A percentile compares a stretch with the other conserved stretches of the same genome.
These are phyloP conservation scores for Raffaelea arxii DNA, from an alignment of 2,329 filamentous ascomycete species.

Conservation along the genomic window DNA sequence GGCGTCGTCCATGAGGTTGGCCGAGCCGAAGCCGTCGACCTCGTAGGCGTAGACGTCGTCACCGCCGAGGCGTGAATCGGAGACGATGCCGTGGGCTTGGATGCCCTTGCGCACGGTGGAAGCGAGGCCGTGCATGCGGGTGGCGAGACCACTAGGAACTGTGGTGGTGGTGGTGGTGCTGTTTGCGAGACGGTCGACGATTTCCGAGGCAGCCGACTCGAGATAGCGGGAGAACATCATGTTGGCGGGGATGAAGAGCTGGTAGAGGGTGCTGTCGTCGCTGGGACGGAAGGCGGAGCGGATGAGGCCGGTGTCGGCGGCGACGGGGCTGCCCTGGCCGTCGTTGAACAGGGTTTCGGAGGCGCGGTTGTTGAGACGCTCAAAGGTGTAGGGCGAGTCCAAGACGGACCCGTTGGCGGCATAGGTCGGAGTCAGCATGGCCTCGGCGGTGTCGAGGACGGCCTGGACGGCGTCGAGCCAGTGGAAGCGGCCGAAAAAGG, in stretches of 20 bases:
- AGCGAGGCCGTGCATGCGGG: slow-evolving; percentile 48
- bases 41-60: slow-evolving; percentile 59
- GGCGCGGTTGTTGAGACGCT: slow-evolving; percentile 58
- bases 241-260: slow-evolving; percentile 84
- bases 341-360: slow-evolving; percentile 73
- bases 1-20: slow-evolving; percentile 55
- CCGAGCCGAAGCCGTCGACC: slow-evolving; percentile 58
- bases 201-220: slow-evolving; percentile 31
- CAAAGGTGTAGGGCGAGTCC: slow-evolving; percentile 62
- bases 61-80: slow-evolving; percentile 16
- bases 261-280: slow-evolving; percentile 77
- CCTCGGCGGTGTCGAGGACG: slow-evolving; percentile 57
- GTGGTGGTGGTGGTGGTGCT: too few relatives aligned
- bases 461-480: slow-evolving; percentile 67
- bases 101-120: slow-evolving; percentile 31
- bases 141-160: slow-evolving; percentile 33
- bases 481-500: slow-evolving; percentile 61
- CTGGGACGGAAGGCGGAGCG: slow-evolving; percentile 84
- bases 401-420: slow-evolving; percentile 45
- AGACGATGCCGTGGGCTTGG: slow-evolving; percentile 37
- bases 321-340: slow-evolving; percentile 73
- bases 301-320: slow-evolving; percentile 68
- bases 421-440: slow-evolving; percentile 69
- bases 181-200: slow-evolving; percentile 31
- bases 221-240: slow-evolving; percentile 69